A percentile compares a stretch with the other conserved stretches of the same genome.
These are phyloP conservation scores for Lachancea meyersii DNA, from an alignment of 805 yeast genomes.

Conservation along the genomic window DNA sequence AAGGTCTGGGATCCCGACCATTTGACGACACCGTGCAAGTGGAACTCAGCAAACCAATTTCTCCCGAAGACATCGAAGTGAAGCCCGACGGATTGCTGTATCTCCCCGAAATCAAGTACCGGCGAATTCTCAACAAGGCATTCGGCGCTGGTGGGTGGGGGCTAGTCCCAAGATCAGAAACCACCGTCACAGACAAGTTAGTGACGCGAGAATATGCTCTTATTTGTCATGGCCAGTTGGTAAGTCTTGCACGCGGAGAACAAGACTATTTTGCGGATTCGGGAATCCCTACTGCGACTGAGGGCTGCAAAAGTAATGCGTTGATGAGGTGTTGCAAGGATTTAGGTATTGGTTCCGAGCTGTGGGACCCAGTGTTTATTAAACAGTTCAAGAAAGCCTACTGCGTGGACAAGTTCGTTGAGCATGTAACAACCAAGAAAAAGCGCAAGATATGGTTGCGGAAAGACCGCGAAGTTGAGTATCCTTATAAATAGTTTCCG, in stretches of 20 bases:
- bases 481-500: conserved; percentile 58
- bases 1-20: conserved; percentile 77
- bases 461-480: conserved; percentile 73
- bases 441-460: conserved; percentile 92
- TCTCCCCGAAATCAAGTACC: conserved; percentile 90
- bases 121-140: conserved; percentile 80
- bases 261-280: conserved; percentile 84
- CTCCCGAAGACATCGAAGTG: conserved; percentile 73
- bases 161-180: conserved; percentile 84
- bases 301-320: conserved; percentile 95
- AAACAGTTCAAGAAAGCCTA: conserved; percentile 53
- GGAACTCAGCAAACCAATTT: conserved; percentile 56
- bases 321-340: conserved; percentile 98
- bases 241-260: conserved; percentile 91
- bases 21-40: conserved; percentile 57
- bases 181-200: conserved; percentile 63
- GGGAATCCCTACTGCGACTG: conserved; percentile 91
- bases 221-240: conserved; percentile 79
- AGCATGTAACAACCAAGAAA: conserved; percentile 71
- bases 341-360: conserved; percentile 90
- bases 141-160: conserved; percentile 99
- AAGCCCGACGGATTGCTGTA: conserved; percentile 93
- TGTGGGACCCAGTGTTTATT: conserved; percentile 95
- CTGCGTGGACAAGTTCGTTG: conserved; percentile 82
- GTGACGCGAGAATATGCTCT: conserved; percentile 89